Base-by-base conservation (phyloP, 1,284 basidiomycete genomes). In the Coriolopsis trogii region DNA sequence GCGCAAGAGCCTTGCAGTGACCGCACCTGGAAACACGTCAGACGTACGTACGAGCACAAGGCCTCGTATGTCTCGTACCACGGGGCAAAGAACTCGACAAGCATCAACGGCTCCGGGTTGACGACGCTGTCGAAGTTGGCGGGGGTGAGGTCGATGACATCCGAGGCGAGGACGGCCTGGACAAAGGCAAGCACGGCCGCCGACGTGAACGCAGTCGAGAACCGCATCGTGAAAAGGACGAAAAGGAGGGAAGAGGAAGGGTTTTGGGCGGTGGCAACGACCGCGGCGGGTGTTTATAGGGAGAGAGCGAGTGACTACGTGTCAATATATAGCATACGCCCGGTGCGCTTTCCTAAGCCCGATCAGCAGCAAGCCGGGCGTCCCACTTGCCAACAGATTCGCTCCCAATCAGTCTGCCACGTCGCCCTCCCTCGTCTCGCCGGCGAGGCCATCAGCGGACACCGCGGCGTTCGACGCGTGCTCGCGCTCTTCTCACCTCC, bases 81-180 rank as follows among this genome's bases (percentile, higher is more conserved):
- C 52, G 93, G 93, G 30, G 93, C 93, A 70, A 91, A 96, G 85
- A 95, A 98, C 80, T 99, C 96, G 63, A 98, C 91, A 40, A 99
- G 82, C 60, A 95, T 87, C 58, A 98, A 76, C 34, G 87, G 70
- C 67, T 93, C 90, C 9, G 78, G 72, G 59, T 81, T 75, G 58
- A 96, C 85, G 53, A 81, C 73, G 26, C 80, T 72, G 61, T 87
- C 79, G 71, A 98, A 98, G 67, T 79, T 85, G 63, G 76, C 70
- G 42, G 84, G 71, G 34, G 84, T 91, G 60, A 97, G 75, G 67
- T 76, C 85, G 54, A 95, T 59, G 60, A 98, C 94, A 71, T 98
- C 93, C n/a, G 90, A 92, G 43, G 75, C 70, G 53, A 79, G 68
- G 53, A 75, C 82, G 62, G 81, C 67, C 41, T 81, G 73, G 44